Base-by-base conservation (phyloP, 495 filamentous ascomycete species). In the Glonium stellatum region DNA sequence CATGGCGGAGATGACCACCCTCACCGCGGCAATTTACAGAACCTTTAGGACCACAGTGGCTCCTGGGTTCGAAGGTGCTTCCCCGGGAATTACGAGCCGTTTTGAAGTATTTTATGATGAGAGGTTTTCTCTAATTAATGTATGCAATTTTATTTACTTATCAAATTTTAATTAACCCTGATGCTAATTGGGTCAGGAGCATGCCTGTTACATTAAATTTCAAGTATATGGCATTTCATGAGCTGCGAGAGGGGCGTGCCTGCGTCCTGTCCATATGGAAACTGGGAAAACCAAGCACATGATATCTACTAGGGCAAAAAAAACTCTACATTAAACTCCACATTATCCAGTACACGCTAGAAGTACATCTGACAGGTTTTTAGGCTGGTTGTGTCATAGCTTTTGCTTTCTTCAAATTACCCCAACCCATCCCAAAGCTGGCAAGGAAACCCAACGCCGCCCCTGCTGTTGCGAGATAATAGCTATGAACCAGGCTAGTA, bases 101-200 rank as follows among this genome's bases (percentile, higher is more conserved):
- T 76, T 71, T 67, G 75, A 78, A 57, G 62, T 76, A 0, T 73
- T 78, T 47, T 72, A 68, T 55, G 74, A 78, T 51, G 75, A 75
- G 54, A 19, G 22, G 41, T 35, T 58, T 25, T 11, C n/a, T 15
- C 22, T 5, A 1, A 58, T 58, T 1, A 18, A 31, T 41, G 56
- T 58, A 58, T 19, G 46, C 21, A 39, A 39, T 8, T 39, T 15
- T n/a, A n/a, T n/a, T n/a, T n/a, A n/a, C n/a, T n/a, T n/a, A n/a
- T n/a, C n/a, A n/a, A n/a, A n/a, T n/a, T n/a, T n/a, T n/a, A n/a
- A n/a, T n/a, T n/a, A n/a, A n/a, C n/a, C n/a, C n/a, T n/a, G n/a
- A n/a, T 39, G 36, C 36, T 39, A 15, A 39, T 15, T 15, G 15
- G 36, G 36, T 15, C 15, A 39, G 36, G 36, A 39, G 36, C 36